phyloP scores from a whole-genome alignment of 2,329 filamentous ascomycete genomes.

The Xylaria sp. region DNA sequence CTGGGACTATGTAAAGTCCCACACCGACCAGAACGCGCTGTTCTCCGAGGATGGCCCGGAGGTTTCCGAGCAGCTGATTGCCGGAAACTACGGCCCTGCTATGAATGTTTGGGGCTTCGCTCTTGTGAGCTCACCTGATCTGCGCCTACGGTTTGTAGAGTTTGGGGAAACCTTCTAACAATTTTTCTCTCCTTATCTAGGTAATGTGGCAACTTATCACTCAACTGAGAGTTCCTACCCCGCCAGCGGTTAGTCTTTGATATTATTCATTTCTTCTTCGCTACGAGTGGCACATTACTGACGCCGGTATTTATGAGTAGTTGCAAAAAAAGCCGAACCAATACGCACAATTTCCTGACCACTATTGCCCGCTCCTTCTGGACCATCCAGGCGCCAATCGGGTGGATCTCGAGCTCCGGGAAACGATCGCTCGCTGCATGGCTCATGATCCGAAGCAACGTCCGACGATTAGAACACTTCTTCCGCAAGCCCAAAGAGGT shows the following conservation, averaged over 20 bases:
- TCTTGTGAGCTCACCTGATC: conserved; percentile 19
- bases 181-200: conserved; percentile 8
- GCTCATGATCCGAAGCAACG: conserved; percentile 23
- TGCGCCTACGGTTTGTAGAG: background rate
- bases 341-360: background rate
- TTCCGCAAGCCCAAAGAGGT: conserved; percentile 3
- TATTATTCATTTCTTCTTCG: no score
- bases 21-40: background rate
- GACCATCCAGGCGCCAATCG: no score
- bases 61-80: conserved; percentile 26
- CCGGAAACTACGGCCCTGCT: conserved; percentile 30
- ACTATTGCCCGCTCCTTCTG: conserved; percentile 23
- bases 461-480: conserved; percentile 14
- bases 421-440: conserved; percentile 30
- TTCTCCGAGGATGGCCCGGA: conserved; percentile 14
- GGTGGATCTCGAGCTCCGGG: conserved; percentile 27
- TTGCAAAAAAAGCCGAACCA: background rate
- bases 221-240: background rate
- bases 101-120: conserved; percentile 34
- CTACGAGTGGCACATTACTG: no score
- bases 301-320: no score
- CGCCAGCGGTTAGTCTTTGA: no score
- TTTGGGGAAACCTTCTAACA: background rate
- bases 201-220: conserved; percentile 35
- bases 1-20: conserved; percentile 27